Evolutionary conservation across 495 filamentous ascomycete species (phyloP).

Genomic region (Neurospora sp.): DNA sequence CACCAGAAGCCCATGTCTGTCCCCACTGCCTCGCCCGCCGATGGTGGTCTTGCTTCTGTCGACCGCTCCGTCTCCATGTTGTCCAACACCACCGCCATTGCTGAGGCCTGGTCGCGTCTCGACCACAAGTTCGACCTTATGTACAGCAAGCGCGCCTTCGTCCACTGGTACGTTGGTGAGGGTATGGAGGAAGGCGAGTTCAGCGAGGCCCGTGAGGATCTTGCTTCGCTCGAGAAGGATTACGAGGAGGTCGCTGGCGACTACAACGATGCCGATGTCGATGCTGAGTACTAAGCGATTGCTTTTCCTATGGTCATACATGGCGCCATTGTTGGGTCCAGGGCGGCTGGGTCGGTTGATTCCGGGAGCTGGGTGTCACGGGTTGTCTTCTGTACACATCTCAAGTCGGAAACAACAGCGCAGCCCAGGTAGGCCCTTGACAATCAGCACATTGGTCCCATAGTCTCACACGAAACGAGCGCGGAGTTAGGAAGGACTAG

Average conservation of each 20-base stretch:
- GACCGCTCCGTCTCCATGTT: conserved; percentile 85
- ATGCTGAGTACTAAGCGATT: conserved; percentile 57
- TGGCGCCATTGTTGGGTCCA: not conserved
- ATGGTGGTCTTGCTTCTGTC: conserved; percentile 69
- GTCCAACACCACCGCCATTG: conserved; percentile 84
- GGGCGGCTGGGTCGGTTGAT: not conserved
- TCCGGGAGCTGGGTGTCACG: not conserved
- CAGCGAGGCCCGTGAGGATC: conserved; percentile 79
- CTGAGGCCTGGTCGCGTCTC: conserved; percentile 80
- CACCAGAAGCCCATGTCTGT: conserved; percentile 78
- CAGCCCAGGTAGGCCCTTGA: not conserved
- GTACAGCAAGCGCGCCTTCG: conserved; percentile 92
- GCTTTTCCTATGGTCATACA: not conserved
- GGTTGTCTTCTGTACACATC: not conserved
- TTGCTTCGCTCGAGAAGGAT: conserved; percentile 82
- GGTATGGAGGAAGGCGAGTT: conserved; percentile 97
- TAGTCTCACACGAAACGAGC: not conserved
- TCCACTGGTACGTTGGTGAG: conserved; percentile 93
- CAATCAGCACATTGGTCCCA: not conserved
- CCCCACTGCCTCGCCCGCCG: conserved; percentile 45
- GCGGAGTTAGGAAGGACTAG: not conserved
- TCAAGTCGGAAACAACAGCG: not conserved
- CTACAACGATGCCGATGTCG: conserved; percentile 53
- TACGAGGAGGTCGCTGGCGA: conserved; percentile 87
- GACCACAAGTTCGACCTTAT: conserved; percentile 95